phyloP scores from a whole-genome alignment of 23 red algal genomes.

The Gracilaria vermiculophylla region DNA sequence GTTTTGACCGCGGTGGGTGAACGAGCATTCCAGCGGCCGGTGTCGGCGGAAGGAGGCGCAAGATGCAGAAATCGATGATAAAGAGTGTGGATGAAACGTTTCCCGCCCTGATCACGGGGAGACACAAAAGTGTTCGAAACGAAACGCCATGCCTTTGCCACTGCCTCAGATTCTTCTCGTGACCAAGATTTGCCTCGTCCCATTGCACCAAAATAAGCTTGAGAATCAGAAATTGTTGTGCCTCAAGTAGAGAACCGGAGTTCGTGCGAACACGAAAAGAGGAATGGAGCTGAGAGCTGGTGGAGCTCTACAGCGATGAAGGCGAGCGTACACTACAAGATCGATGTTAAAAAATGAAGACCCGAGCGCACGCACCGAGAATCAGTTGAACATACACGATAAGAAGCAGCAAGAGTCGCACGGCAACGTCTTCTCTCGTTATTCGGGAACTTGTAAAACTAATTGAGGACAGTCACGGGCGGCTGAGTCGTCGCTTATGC shows the following conservation, averaged over 20 bases:
- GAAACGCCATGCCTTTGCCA: constrained; percentile 48
- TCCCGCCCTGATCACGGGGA: constrained; percentile 38
- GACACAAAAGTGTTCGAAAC: constrained; percentile 9
- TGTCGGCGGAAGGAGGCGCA: background rate
- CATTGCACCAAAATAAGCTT: background rate
- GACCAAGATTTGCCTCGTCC: constrained; percentile 68
- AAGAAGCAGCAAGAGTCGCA: too few species aligned
- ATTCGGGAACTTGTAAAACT: too few species aligned
- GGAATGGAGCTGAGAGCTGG: background rate
- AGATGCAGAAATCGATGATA: constrained; percentile 46
- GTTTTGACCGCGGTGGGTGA: constrained; percentile 64
- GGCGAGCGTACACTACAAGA: too few species aligned
- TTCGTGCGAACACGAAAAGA: background rate
- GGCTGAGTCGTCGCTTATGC: too few species aligned
- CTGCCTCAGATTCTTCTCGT: constrained; percentile 59
- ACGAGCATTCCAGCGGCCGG: constrained; percentile 38
- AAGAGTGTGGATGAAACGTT: constrained; percentile 37
- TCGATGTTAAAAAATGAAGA: too few species aligned
- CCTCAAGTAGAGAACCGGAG: background rate
- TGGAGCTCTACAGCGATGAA: background rate
- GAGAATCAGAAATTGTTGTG: background rate
- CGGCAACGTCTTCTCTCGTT: background rate
- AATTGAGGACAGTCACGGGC: too few species aligned
- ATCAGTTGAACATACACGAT: too few species aligned
- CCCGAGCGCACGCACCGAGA: too few species aligned